Evolutionary conservation across 805 yeast species (phyloP).

Genomic region (Hanseniaspora clermontiae): DNA sequence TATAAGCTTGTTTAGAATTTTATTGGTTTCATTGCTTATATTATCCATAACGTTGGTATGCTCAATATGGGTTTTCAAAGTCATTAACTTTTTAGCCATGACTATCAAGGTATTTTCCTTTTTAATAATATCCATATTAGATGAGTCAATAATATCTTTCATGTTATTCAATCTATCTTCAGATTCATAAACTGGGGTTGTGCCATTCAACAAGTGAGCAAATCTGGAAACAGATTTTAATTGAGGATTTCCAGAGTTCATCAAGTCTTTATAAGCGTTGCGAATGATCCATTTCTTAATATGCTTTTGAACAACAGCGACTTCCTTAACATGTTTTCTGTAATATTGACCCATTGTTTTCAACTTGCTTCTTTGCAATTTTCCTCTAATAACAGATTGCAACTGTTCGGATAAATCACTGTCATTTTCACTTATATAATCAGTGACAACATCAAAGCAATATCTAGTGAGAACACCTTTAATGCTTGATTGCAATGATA

Average conservation of each 20-base stretch:
- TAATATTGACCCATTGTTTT: constrained; percentile 36
- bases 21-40: constrained; percentile 11
- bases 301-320: constrained; percentile 61
- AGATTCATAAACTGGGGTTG: constrained; percentile 59
- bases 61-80: constrained; percentile 61
- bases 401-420: constrained; percentile 27
- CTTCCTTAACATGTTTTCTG: constrained; percentile 39
- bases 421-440: constrained; percentile 38
- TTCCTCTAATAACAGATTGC: constrained; percentile 48
- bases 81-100: constrained; percentile 62
- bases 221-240: constrained; percentile 63
- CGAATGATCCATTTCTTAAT: constrained; percentile 58
- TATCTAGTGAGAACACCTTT: constrained; percentile 56
- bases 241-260: constrained; percentile 63
- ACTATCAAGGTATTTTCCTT: constrained; percentile 64
- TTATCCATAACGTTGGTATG: background rate
- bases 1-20: constrained; percentile 13
- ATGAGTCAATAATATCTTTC: constrained; percentile 57
- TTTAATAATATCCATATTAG: constrained; percentile 55
- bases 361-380: constrained; percentile 29
- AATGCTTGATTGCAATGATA: constrained; percentile 40
- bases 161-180: constrained; percentile 55
- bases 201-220: constrained; percentile 60
- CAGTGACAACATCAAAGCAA: constrained; percentile 39
- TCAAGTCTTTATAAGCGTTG: constrained; percentile 59